Conservation (phyloP, 2,329 filamentous ascomycete species). For the Huntiella savannae region DNA sequence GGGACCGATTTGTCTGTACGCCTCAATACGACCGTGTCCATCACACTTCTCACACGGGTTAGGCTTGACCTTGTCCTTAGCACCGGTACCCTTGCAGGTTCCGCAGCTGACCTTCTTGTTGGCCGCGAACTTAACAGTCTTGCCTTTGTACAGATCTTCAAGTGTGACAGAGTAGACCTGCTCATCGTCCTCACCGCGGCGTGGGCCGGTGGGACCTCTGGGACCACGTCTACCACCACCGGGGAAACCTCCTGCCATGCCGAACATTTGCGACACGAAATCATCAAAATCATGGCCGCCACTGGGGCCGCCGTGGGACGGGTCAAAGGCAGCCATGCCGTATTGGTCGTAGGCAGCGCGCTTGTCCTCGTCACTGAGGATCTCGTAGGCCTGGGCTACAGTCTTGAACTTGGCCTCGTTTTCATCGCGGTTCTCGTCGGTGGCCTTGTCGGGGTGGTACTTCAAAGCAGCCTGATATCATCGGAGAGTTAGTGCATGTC, state of each 20-base stretch:
- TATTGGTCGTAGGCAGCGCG: slow-evolving; percentile 80
- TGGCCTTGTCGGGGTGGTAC: slow-evolving; percentile 90
- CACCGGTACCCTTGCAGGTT: slow-evolving; percentile 73
- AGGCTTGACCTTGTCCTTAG: slow-evolving; percentile 77
- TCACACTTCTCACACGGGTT: slow-evolving; percentile 69
- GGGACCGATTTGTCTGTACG: slow-evolving; percentile 66
- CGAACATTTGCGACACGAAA: slow-evolving; percentile 84
- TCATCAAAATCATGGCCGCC: slow-evolving; percentile 73
- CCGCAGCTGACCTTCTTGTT: slow-evolving; percentile 85
- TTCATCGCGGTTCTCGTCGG: slow-evolving; percentile 63
- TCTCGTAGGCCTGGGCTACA: slow-evolving; percentile 89
- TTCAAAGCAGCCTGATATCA: slow-evolving; percentile 53
- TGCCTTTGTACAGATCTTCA: slow-evolving; percentile 95
- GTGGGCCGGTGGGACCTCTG: slow-evolving; percentile 38
- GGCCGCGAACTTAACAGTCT: slow-evolving; percentile 86
- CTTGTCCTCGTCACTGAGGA: slow-evolving; percentile 89
- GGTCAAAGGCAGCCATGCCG: slow-evolving; percentile 90
- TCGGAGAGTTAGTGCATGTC: background rate
- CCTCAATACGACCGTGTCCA: slow-evolving; percentile 58
- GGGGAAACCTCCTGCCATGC: slow-evolving; percentile 42
- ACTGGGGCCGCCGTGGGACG: slow-evolving; percentile 26
- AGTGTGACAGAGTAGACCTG: slow-evolving; percentile 79
- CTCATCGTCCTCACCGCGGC: slow-evolving; percentile 66
- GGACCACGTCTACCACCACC: slow-evolving; percentile 25
- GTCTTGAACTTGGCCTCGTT: slow-evolving; percentile 87